A percentile compares a stretch with the other conserved stretches of the same genome.
Evolutionary conservation across 495 filamentous ascomycete species (phyloP).

Genomic region (Penicillium silybi): DNA sequence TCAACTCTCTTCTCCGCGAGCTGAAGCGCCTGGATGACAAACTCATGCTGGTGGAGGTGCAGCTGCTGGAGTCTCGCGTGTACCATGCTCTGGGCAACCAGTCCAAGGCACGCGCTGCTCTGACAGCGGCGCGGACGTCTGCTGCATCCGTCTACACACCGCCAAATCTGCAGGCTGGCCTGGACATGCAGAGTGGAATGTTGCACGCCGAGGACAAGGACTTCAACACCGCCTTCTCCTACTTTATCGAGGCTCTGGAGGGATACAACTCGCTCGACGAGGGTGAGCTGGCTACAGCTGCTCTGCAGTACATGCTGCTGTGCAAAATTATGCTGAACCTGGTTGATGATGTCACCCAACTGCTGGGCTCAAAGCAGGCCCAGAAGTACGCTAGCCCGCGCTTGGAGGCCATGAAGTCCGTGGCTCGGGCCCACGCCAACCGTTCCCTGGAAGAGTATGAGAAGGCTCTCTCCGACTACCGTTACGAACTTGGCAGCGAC

Average conservation of each 20-base stretch:
- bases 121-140: constrained; percentile 89
- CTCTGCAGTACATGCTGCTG: constrained; percentile 98
- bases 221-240: constrained; percentile 96
- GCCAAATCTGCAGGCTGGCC: constrained; percentile 86
- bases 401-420: constrained; percentile 97
- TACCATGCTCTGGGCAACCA: constrained; percentile 98
- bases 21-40: constrained; percentile 98
- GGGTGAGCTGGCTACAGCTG: constrained; percentile 75
- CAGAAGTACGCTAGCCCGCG: constrained; percentile 91
- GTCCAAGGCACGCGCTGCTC: constrained; percentile 89
- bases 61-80: constrained; percentile 91
- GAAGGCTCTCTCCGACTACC: constrained; percentile 80
- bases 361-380: constrained; percentile 92
- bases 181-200: constrained; percentile 99
- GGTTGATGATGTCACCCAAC: constrained; percentile 86
- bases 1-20: constrained; percentile 91
- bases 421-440: constrained; percentile 91
- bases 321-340: constrained; percentile 99
- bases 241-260: constrained; percentile 98
- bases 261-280: constrained; percentile 94
- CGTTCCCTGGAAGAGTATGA: constrained; percentile 96
- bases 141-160: constrained; percentile 97
- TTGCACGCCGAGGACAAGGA: constrained; percentile 97
- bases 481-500: constrained; percentile 87
- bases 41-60: constrained; percentile 96